A percentile compares a stretch with the other conserved stretches of the same genome.
phyloP scores from a whole-genome alignment of 352 stramenopile species.

The Plasmopara halstedii region DNA sequence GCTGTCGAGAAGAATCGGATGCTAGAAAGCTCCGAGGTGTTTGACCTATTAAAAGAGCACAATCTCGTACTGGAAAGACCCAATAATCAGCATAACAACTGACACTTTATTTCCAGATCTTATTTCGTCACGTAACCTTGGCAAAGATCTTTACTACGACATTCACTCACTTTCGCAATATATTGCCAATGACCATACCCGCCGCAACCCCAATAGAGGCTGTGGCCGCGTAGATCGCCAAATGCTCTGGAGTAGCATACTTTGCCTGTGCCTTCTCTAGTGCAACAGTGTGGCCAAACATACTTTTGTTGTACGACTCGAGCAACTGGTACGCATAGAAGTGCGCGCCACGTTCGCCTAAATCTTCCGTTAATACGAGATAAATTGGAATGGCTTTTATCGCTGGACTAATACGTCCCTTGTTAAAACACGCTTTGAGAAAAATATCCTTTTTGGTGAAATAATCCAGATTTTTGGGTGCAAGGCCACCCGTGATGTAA shows the following conservation, averaged over 20 bases:
- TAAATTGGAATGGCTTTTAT: conserved; percentile 79
- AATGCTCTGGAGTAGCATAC: conserved; percentile 30
- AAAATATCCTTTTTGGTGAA: conserved; percentile 84
- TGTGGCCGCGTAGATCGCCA: conserved; percentile 38
- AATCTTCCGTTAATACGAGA: conserved; percentile 86
- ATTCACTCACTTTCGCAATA: conserved; percentile 15
- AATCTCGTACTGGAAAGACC: conserved; percentile 13
- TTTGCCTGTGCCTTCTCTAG: conserved; percentile 24
- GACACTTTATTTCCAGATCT: not conserved
- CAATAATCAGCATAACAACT: conserved; percentile 28
- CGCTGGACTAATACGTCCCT: conserved; percentile 79
- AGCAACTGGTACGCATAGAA: conserved; percentile 81
- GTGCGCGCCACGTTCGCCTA: conserved; percentile 85
- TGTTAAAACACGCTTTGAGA: conserved; percentile 80
- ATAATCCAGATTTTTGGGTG: conserved; percentile 94
- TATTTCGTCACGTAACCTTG: too few relatives aligned
- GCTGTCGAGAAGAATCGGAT: conserved; percentile 34
- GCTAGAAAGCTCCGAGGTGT: conserved; percentile 46
- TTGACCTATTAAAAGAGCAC: conserved; percentile 38
- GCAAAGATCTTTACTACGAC: not conserved
- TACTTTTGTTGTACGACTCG: conserved; percentile 43
- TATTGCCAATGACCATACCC: conserved; percentile 20
- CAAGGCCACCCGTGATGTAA: conserved; percentile 95
- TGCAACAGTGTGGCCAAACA: conserved; percentile 26
- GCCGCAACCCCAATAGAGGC: conserved; percentile 27